Conservation (phyloP, 1,139 yeast genomes). For the Sugiyamaella pinicola region DNA sequence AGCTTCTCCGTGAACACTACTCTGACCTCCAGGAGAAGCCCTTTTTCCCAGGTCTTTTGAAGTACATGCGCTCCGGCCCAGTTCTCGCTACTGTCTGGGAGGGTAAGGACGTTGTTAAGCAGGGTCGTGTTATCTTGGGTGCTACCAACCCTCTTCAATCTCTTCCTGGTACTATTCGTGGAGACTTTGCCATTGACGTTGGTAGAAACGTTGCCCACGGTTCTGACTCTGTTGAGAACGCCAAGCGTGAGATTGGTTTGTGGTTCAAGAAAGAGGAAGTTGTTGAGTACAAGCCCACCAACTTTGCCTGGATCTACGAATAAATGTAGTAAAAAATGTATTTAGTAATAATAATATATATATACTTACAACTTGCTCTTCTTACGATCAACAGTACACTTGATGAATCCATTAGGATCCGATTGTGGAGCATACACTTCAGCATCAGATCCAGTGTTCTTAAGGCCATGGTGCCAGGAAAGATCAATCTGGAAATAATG, state of each 20-base stretch:
- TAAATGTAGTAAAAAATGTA: slow-evolving; percentile 43
- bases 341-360: background rate
- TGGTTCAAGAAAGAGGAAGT: slow-evolving; percentile 99
- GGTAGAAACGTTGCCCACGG: slow-evolving; percentile 99
- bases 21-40: slow-evolving; percentile 94
- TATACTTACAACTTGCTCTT: slow-evolving; percentile 31
- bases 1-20: slow-evolving; percentile 90
- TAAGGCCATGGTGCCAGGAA: slow-evolving; percentile 77
- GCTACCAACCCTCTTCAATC: slow-evolving; percentile 98
- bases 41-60: slow-evolving; percentile 89
- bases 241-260: slow-evolving; percentile 90
- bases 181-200: slow-evolving; percentile 81
- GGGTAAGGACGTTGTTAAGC: slow-evolving; percentile 99
- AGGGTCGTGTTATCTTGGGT: slow-evolving; percentile 97
- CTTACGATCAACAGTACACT: slow-evolving; percentile 64
- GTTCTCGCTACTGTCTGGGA: slow-evolving; percentile 99
- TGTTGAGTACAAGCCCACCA: slow-evolving; percentile 85
- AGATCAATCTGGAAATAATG: slow-evolving; percentile 82
- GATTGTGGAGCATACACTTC: slow-evolving; percentile 87
- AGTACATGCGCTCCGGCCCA: slow-evolving; percentile 99
- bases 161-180: slow-evolving; percentile 99
- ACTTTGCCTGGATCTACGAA: slow-evolving; percentile 92
- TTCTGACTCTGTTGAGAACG: slow-evolving; percentile 98
- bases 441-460: slow-evolving; percentile 59
- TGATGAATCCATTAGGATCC: slow-evolving; percentile 90